phyloP scores from a whole-genome alignment of 352 stramenopile species.

The Pelagophyceae sp. region DNA sequence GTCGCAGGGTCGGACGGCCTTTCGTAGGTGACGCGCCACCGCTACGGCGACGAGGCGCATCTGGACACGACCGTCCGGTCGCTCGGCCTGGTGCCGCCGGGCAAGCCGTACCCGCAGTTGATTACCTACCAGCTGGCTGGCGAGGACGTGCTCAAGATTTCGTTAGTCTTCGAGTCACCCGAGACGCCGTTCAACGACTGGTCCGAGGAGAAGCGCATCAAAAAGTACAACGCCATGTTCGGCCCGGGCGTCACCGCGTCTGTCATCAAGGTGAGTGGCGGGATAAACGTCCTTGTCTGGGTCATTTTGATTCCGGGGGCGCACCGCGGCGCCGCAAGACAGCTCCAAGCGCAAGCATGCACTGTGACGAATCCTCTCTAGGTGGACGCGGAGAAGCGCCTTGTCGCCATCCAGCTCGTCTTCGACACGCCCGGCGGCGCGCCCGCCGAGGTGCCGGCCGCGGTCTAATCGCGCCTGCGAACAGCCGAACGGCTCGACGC shows the following conservation, averaged over 20 bases:
- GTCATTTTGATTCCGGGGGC: background rate
- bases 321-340: background rate
- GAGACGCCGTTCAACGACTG: constrained; percentile 71
- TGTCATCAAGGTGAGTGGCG: constrained; percentile 57
- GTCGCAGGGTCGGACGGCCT: too few relatives aligned
- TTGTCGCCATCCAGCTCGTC: constrained; percentile 64
- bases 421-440: constrained; percentile 22
- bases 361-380: too few relatives aligned
- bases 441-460: too few relatives aligned
- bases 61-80: constrained; percentile 70
- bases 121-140: constrained; percentile 39
- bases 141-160: constrained; percentile 54
- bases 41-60: constrained; percentile 72
- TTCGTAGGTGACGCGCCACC: constrained; percentile 69
- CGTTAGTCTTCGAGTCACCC: constrained; percentile 63
- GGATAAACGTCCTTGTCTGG: background rate
- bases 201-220: constrained; percentile 58
- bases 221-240: constrained; percentile 71
- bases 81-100: constrained; percentile 61
- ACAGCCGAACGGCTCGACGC: too few relatives aligned
- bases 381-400: constrained; percentile 57
- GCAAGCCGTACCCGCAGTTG: constrained; percentile 64
- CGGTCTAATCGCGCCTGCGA: too few relatives aligned
- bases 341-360: constrained; percentile 39
- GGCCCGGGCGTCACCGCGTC: constrained; percentile 56